phyloP scores from a whole-genome alignment of 148 eudicot species.

The Chenopodium berlandieri region DNA sequence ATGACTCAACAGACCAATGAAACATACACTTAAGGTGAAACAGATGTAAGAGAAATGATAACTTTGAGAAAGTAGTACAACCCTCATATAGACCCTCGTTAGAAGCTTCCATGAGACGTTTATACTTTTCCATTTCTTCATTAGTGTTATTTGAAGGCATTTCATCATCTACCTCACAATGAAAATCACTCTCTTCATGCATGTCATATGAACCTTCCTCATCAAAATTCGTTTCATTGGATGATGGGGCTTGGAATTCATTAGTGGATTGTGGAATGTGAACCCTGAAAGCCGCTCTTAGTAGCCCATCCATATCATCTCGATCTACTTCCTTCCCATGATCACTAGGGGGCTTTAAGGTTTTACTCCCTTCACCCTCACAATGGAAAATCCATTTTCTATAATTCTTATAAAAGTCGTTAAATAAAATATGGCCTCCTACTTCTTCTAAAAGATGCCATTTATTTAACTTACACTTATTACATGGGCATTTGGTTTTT shows the following conservation, averaged over 20 bases:
- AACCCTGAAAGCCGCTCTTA: neutral
- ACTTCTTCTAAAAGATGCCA: neutral
- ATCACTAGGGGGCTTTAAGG: neutral
- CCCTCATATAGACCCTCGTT: too few species aligned
- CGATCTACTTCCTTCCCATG: neutral
- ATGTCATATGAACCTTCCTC: too few species aligned
- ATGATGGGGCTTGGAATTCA: too few species aligned
- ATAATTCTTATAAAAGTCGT: neutral
- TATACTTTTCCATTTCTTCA: too few species aligned
- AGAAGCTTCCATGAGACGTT: neutral
- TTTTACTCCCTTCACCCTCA: neutral
- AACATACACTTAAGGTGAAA: neutral
- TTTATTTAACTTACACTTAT: neutral
- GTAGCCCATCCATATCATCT: conserved; percentile 6
- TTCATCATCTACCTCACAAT: too few species aligned
- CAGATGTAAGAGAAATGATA: conserved; percentile 6
- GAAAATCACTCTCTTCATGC: too few species aligned
- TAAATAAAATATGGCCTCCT: conserved; percentile 3
- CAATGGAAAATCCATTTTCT: neutral
- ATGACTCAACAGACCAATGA: neutral
- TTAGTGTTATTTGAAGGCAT: too few species aligned
- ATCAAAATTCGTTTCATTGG: too few species aligned
- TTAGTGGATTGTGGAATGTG: neutral
- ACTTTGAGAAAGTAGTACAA: neutral
- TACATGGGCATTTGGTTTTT: conserved; percentile 5